Conservation (phyloP, 2,329 filamentous ascomycete genomes). For the Aspergillus sp. region DNA sequence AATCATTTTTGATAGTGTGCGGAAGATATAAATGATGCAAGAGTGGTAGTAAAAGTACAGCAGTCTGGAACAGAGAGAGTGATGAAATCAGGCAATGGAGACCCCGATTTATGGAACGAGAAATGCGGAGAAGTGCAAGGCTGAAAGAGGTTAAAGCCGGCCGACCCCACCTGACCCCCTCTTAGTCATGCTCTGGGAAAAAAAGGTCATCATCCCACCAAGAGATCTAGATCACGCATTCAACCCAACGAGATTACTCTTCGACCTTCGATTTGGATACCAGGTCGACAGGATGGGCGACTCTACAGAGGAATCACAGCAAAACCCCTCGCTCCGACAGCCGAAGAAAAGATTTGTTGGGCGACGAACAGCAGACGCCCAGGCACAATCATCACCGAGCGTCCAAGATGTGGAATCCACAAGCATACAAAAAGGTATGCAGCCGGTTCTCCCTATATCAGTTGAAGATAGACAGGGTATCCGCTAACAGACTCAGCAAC, state of each 20-base stretch:
- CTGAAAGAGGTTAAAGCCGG: slow-evolving; percentile 14
- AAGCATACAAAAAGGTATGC: slow-evolving; percentile 45
- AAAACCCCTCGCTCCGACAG: slow-evolving; percentile 55
- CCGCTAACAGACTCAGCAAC: slow-evolving; percentile 59
- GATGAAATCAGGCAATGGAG: slow-evolving; percentile 17
- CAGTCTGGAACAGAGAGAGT: neutral
- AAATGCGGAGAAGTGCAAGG: slow-evolving; percentile 36
- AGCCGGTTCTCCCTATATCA: slow-evolving; percentile 14
- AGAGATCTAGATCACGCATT: neutral
- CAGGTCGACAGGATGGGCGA: slow-evolving; percentile 17
- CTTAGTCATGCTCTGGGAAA: slow-evolving; percentile 21
- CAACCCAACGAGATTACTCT: neutral
- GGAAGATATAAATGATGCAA: neutral
- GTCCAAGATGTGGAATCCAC: slow-evolving; percentile 69
- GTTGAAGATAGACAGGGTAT: neutral
- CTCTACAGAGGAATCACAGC: neutral
- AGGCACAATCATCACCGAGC: slow-evolving; percentile 59
- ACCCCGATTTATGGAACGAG: neutral
- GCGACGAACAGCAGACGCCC: slow-evolving; percentile 67
- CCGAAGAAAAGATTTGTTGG: slow-evolving; percentile 94
- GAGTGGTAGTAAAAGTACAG: neutral
- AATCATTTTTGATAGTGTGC: slow-evolving; percentile 29
- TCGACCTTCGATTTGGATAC: neutral
- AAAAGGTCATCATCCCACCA: slow-evolving; percentile 23
- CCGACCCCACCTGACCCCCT: slow-evolving; percentile 26